Conservation (phyloP, 108 stramenopile genomes). For the Seminavis robusta region DNA sequence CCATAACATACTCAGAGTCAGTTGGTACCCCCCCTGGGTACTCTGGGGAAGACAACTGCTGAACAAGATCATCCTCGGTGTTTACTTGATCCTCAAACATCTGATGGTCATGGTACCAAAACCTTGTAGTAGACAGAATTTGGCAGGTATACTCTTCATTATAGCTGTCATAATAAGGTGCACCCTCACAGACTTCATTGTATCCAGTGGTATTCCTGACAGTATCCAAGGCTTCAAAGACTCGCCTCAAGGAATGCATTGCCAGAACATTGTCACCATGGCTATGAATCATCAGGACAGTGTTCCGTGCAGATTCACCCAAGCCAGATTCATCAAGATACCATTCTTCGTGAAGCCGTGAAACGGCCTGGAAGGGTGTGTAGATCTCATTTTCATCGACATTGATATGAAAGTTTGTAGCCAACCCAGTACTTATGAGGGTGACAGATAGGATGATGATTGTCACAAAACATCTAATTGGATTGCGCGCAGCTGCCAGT, state of each 20-base stretch:
- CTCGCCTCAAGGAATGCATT: neutral
- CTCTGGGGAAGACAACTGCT: neutral
- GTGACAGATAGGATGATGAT: no score
- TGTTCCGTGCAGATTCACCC: neutral
- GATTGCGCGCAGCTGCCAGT: no score
- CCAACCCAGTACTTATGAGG: no score
- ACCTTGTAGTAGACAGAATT: neutral
- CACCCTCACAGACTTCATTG: constrained; percentile 2
- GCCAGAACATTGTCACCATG: constrained; percentile 10
- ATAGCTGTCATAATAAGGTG: no score
- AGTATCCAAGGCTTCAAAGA: constrained; percentile 12
- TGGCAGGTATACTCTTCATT: constrained; percentile 4
- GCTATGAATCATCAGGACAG: constrained; percentile 2
- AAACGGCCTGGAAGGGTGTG: neutral
- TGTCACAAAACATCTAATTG: no score
- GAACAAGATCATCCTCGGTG: constrained; percentile 1
- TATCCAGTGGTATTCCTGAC: constrained; percentile 1
- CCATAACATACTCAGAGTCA: no score
- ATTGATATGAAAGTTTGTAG: constrained; percentile 16
- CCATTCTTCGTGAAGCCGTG: neutral
- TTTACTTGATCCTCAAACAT: neutral
- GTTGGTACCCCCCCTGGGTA: constrained; percentile 2
- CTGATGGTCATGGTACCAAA: constrained; percentile 2
- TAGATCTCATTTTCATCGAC: neutral
- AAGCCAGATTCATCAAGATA: neutral